Evolutionary conservation across 768 basidiomycete species (phyloP), one percentile per base, ranked within the genome.

Genomic region (Leccinellum luteum): DNA sequence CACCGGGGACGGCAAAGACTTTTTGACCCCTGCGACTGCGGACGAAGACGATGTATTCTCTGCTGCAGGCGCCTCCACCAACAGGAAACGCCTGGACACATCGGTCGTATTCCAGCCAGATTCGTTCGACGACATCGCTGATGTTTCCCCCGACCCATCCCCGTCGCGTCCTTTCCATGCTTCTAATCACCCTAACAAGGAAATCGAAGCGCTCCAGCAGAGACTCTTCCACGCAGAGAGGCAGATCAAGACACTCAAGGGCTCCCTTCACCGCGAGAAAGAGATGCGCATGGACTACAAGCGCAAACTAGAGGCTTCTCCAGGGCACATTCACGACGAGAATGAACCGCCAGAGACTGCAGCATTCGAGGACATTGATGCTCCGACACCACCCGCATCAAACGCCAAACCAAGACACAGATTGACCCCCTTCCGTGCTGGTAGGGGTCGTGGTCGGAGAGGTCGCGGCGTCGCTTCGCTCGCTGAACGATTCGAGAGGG

Each of bases 151-250:
- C 3, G 87, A 90, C 56, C 80, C 78, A 25, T 88, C 85, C 0
- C 82, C 83, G 8, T 77, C 78, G 10, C 77, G 76, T 54, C 79
- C 85, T 3, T 87, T 89, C 79, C 76, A 89, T 51, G 81, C 87
- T 15, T 79, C 86, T 9, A 90, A 85, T 65, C 89, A 88, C 64
- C 89, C 88, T 9, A 85, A 76, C 69, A 89, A 87, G 67, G 92
- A 93, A 71, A 84, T 92, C 41, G 92, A 94, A 64, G 83, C 85
- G 1, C 75, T 94, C 14, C 87, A 92, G 58, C 87, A 92, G 66
- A 80, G 87, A 27, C 78, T 94, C 34, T 88, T 90, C 12, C 92
- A 94, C 70, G 90, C 93, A 4, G 91, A 94, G 70, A 78, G 92
- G 58, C 92, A 92, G 66, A 87, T 94, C 66, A 81, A 78, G 60